Evolutionary conservation across 2,329 filamentous ascomycete species (phyloP).

Genomic region (Didymella lethalis): DNA sequence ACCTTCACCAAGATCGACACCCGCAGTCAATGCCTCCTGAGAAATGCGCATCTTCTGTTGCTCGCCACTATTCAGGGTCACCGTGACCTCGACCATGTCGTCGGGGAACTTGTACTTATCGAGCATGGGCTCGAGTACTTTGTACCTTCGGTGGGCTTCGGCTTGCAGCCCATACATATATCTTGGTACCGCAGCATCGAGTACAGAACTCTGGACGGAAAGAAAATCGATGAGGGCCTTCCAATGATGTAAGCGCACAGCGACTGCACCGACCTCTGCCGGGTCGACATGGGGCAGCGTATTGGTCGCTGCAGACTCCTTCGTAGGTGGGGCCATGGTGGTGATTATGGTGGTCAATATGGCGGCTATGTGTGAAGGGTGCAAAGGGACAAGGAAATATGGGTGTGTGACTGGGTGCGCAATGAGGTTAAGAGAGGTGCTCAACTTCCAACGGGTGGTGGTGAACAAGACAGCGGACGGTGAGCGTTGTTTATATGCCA

Average conservation of each 20-base stretch:
- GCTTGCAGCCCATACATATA: not conserved
- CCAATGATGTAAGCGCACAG: conserved; percentile 3
- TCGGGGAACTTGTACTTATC: not conserved
- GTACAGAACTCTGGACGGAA: not conserved
- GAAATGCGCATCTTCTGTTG: not conserved
- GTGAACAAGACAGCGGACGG: not conserved
- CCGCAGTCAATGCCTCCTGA: not conserved
- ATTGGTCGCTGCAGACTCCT: not conserved
- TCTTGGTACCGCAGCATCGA: not conserved
- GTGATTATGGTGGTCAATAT: not conserved
- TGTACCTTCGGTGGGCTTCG: not conserved
- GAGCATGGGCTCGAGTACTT: not conserved
- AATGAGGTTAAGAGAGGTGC: not conserved
- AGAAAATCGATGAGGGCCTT: not conserved
- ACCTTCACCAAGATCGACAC: not conserved
- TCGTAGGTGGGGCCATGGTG: not conserved
- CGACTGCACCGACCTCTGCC: not conserved
- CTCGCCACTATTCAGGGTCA: not conserved
- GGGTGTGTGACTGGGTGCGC: not conserved
- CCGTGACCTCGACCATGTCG: not conserved
- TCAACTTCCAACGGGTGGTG: not conserved
- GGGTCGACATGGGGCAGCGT: not conserved
- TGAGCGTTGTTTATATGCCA: not conserved
- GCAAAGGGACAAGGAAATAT: not conserved
- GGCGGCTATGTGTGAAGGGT: not conserved